Percentiles rank a stretch among this genome's conserved stretches.
These are phyloP conservation scores for Stagonosporopsis rhizophila DNA, from an alignment of 2,329 filamentous ascomycete genomes.

Conservation along the genomic window DNA sequence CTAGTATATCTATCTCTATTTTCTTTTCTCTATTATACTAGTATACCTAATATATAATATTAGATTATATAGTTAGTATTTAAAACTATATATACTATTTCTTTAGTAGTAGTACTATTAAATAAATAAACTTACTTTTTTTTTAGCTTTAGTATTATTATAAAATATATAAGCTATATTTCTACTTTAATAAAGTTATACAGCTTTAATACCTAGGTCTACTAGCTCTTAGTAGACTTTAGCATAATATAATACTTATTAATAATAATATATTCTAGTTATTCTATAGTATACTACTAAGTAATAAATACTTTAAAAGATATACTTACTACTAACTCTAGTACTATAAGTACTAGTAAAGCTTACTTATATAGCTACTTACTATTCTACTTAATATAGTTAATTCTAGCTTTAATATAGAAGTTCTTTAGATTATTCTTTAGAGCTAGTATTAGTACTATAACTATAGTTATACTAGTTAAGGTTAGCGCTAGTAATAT, in stretches of 20 bases:
- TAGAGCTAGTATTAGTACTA: background rate
- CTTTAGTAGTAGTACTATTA: too few relatives aligned
- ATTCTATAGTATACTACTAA: background rate
- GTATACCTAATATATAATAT: background rate
- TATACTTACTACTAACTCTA: background rate
- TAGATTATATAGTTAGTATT: background rate
- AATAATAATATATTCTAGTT: background rate
- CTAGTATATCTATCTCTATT: background rate
- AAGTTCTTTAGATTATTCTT: background rate
- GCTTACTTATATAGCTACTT: background rate
- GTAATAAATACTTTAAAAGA: background rate
- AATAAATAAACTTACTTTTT: slow-evolving; percentile 1
- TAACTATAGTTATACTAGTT: background rate
- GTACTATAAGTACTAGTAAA: background rate
- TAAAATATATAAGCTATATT: background rate
- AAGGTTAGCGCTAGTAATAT: background rate
- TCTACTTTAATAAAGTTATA: background rate
- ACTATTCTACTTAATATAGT: background rate
- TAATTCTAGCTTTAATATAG: background rate
- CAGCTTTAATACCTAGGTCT: background rate
- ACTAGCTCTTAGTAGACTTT: background rate
- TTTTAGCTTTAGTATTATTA: background rate
- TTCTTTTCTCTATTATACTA: background rate
- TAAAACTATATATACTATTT: background rate
- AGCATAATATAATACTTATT: too few relatives aligned